Evolutionary conservation across 768 basidiomycete genomes (phyloP), one percentile per base, ranked within the genome.

Genomic region (Hypholoma sublateritium): DNA sequence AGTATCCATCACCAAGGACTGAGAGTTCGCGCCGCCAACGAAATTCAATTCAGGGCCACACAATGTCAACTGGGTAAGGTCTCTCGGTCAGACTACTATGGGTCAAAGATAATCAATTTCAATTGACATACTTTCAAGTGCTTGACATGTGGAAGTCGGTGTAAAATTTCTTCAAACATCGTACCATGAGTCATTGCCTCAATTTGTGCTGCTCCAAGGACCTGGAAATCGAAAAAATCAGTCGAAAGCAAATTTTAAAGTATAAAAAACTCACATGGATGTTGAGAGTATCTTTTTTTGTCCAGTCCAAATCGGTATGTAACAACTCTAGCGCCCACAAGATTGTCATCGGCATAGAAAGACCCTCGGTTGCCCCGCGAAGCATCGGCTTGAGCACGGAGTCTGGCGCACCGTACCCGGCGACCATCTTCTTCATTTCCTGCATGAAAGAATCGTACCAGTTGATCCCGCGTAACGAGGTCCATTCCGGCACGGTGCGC

Each of bases 161-260:
- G 72, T 7, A 75, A 48, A n/a, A 74, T 69, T 49, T 74, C 72
- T 53, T 75, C 74, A 52, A 75, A 74, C 0, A 66, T 50, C 16
- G 56, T 42, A 3, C 59, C 58, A 46, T 59, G 28, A 6, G 28
- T 42, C 34, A 48, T 17, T 13, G 69, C 25, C 42, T 74, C 71
- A 13, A 58, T 58, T 12, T 66, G 35, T 17, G 59, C 56, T 7
- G 71, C 66, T 0, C 72, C 72, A 7, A 74, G 51, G 1, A 74
- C 53, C 71, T 74, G 28, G 9, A 44, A 12, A 14, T 34, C 16
- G 21, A 0, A 22, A 7, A 54, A 52, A 19, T 17, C 17, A 36
- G 13, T 25, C 3, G 19, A 35, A 22, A n/a, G 3, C 13, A 11
- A n/a, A 45, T 5, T 5, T 17, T 16, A 13, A 28, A 16, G 45